A percentile compares a stretch with the other conserved stretches of the same genome.
Conservation (phyloP, 495 filamentous ascomycete species). For the Amniculicola lignicola region DNA sequence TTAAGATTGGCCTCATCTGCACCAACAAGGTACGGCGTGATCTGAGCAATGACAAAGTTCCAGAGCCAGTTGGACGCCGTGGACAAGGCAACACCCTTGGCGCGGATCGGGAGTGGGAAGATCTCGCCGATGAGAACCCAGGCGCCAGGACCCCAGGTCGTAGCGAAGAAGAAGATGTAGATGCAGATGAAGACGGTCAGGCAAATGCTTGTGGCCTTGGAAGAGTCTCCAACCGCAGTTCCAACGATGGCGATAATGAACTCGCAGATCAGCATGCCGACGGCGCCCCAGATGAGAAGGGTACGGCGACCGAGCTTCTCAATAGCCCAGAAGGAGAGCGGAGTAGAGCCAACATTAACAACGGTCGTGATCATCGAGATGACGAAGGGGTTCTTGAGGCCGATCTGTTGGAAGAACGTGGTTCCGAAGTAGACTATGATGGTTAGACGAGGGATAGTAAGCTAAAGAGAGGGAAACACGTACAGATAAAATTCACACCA, state of each 20-base stretch:
- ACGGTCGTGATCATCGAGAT: conserved; percentile 77
- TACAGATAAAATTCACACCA: conserved; percentile 81
- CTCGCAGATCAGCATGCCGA: conserved; percentile 81
- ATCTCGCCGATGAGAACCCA: conserved; percentile 88
- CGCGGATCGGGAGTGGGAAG: conserved; percentile 78
- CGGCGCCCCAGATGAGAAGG: conserved; percentile 72
- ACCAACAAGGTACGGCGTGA: conserved; percentile 78
- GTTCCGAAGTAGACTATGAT: conserved; percentile 71
- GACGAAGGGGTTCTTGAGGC: conserved; percentile 70
- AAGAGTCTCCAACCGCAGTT: conserved; percentile 40
- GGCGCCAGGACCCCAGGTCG: conserved; percentile 52
- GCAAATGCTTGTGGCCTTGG: conserved; percentile 28
- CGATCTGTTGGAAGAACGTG: conserved; percentile 67
- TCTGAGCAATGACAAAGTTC: conserved; percentile 64
- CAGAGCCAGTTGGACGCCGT: conserved; percentile 87
- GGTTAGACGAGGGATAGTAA: neutral
- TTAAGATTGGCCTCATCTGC: conserved; percentile 58
- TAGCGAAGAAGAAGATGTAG: conserved; percentile 58
- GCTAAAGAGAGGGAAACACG: neutral
- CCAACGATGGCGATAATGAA: conserved; percentile 76
- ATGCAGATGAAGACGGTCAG: conserved; percentile 44
- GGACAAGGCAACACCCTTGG: conserved; percentile 73
- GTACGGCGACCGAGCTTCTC: conserved; percentile 78
- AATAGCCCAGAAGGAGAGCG: conserved; percentile 77
- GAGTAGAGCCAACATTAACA: conserved; percentile 79